Conservation (phyloP, 2,329 filamentous ascomycete species). For the Ophiostoma pallidulum region DNA sequence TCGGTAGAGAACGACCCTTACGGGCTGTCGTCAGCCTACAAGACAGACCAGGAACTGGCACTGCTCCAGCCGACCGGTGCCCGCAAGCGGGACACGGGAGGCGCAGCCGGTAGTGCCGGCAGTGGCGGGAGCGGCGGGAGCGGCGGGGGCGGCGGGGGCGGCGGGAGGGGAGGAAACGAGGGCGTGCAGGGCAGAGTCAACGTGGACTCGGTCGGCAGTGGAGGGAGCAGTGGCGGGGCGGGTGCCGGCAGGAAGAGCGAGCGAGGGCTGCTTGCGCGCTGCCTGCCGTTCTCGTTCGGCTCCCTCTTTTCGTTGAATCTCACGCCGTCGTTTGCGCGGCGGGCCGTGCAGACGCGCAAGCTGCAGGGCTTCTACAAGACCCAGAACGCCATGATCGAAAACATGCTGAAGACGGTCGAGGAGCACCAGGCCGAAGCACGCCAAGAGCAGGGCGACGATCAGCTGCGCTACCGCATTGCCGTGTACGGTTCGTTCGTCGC, state of each 20-base stretch:
- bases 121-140: conserved; percentile 9
- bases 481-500: conserved; percentile 63
- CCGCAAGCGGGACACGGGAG: conserved; percentile 51
- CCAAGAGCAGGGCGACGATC: conserved; percentile 71
- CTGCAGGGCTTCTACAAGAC: conserved; percentile 76
- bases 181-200: too few relatives aligned
- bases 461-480: conserved; percentile 62
- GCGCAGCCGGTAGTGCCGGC: conserved; percentile 25
- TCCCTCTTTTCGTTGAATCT: conserved; percentile 24
- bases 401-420: conserved; percentile 83
- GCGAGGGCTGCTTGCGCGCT: conserved; percentile 17
- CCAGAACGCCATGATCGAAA: conserved; percentile 90
- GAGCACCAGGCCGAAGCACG: conserved; percentile 77
- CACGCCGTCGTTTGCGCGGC: conserved; percentile 25
- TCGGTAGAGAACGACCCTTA: conserved; percentile 68
- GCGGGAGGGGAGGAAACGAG: neutral
- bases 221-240: neutral
- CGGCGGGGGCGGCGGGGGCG: conserved; percentile 11
- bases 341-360: conserved; percentile 23
- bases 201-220: neutral
- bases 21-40: conserved; percentile 66
- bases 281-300: conserved; percentile 24
- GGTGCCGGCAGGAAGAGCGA: neutral
- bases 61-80: conserved; percentile 73
- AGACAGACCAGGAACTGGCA: conserved; percentile 65